These are phyloP conservation scores for Deuterostichococcus epilithicus DNA, from an alignment of 139 green algal species.

Conservation along the genomic window DNA sequence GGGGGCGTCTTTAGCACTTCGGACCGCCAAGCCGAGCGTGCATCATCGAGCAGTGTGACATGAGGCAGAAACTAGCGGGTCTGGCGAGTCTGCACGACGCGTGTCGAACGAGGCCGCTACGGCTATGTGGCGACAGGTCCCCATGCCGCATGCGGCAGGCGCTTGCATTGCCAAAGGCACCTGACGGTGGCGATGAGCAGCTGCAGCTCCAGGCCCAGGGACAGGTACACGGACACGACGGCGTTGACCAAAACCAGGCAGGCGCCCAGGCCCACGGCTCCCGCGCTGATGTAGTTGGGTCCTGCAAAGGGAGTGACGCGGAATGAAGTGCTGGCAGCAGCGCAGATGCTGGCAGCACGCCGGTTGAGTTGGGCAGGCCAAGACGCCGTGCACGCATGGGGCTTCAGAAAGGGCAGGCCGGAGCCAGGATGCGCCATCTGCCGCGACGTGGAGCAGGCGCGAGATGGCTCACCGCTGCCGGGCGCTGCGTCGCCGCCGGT, in stretches of 20 bases:
- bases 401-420: no score
- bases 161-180: no score
- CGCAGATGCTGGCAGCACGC: no score
- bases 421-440: no score
- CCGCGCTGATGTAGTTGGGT: background rate
- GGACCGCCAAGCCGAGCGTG: no score
- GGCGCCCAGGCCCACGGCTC: conserved; percentile 2
- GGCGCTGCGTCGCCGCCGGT: no score
- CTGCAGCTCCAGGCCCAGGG: conserved; percentile 49
- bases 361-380: no score
- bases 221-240: conserved; percentile 25
- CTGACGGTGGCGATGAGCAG: conserved; percentile 42
- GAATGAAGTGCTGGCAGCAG: no score
- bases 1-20: background rate
- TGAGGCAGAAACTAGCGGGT: background rate
- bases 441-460: no score
- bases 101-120: background rate
- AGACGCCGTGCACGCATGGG: no score
- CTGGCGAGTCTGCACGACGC: conserved; percentile 14
- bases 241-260: conserved; percentile 12
- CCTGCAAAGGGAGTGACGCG: background rate
- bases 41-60: background rate
- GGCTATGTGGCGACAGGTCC: background rate
- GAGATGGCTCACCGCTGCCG: no score
- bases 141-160: background rate